Evolutionary conservation across 495 filamentous ascomycete genomes (phyloP), one percentile per base, ranked within the genome.

Genomic region (Venustampulla echinocandica): DNA sequence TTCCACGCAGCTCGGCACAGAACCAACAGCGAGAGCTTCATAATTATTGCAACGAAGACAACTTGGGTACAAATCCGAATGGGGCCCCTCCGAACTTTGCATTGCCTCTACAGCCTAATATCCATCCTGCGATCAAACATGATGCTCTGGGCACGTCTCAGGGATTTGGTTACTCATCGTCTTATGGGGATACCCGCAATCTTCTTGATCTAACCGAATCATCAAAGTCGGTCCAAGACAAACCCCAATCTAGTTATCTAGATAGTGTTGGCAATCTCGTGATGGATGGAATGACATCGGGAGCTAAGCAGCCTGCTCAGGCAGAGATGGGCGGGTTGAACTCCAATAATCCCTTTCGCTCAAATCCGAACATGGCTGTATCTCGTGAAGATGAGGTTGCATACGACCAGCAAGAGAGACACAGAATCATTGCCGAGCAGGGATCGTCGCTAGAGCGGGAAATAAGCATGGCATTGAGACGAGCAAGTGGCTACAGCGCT

Each of bases 401-500:
- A 7, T 5, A 2, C 2, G 14, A 24, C 14, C 10, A 9, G 11
- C 37, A 40, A 22, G 4, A 11, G 7, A 9, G 4, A 9, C 15
- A 40, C 4, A 6, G 18, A 21, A 22, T 6, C 37, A 40, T 21
- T 20, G 37, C 10, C 11, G 13, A 32, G 19, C 17, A 40, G 17
- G 42, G 54, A 40, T 9, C 24, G 11, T 49, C 54, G 7, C 46
- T 56, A 11, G 55, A 58, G 40, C 23, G 36, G 21, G 55, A 54
- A 14, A 40, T 58, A 1, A 54, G 47, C 41, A 19, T 42, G 47
- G 55, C 47, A 14, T 33, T 58, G 5, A 33, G 55, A 7, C 38
- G 48, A 28, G 51, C 40, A n/a, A 58, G 55, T 43, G 47, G 44
- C 1, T 30, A 35, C 21, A 56, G 54, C 34, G 25, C 36, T 21